Evolutionary conservation across 371 early-diverging fungal genomes (phyloP), one percentile per base, ranked within the genome.

Genomic region (Furculomyces boomerangus): DNA sequence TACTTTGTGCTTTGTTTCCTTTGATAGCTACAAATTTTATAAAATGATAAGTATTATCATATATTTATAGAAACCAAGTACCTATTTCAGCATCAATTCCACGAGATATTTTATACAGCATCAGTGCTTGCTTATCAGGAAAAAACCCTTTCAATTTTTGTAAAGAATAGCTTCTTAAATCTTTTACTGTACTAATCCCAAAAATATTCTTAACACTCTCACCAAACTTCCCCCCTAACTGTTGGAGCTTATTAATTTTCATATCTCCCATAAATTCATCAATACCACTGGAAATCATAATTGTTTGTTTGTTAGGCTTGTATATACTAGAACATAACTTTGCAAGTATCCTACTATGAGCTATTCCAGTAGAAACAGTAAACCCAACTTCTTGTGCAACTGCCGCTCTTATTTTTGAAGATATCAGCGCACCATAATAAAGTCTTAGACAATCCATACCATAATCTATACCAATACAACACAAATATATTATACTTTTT

Each of bases 211-310:
- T 80, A 0, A 93, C 74, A 50, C 79, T 74, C 10, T 62, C 62
- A 1, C 94, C 94, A 13, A 90, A 71, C 57, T 90, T 91, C 30
- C 94, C 93, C n/a, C 93, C 94, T 24, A 93, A 59, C 44, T 75
- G 77, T 18, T 84, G 75, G 35, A 91, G 87, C 56, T 83, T 84
- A 29, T 66, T 61, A 44, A 90, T 72, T 1, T 85, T 81, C 1
- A 84, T 60, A 2, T 68, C 60, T 20, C 67, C 50, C 70, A 93
- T 75, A 58, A 85, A 81, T 1, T 64, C 58, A 0, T 69, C 53
- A 3, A 74, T 71, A 30, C 76, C 70, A 25, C 61, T 65, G 32
- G 64, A 73, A 55, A 81, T 74, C 14, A 88, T 54, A 0, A 82
- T 60, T 0, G 84, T 83, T 74, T 81, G 64, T 45, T 56, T 58